phyloP scores from a whole-genome alignment of 2,329 filamentous ascomycete species.

The Aspergillus costaricaensis region DNA sequence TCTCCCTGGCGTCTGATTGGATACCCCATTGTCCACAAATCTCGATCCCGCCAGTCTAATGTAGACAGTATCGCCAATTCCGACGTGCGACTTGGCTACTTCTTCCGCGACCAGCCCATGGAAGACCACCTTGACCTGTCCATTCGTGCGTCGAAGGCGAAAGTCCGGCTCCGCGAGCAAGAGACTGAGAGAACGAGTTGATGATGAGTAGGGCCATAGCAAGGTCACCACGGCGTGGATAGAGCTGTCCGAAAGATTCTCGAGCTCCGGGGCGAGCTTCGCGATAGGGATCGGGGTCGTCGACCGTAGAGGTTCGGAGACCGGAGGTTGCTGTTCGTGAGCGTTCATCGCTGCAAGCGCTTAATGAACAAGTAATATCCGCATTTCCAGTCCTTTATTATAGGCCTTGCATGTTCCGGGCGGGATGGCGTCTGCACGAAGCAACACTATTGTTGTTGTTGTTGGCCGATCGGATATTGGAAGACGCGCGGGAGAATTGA shows the following conservation, averaged over 20 bases:
- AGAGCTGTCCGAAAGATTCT: slow-evolving; percentile 29
- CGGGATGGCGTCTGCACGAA: neutral
- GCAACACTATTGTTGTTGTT: neutral
- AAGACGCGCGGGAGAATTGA: slow-evolving; percentile 4
- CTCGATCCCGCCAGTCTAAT: slow-evolving; percentile 69
- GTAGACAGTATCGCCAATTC: slow-evolving; percentile 75
- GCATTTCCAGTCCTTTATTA: slow-evolving; percentile 13
- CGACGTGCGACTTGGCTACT: slow-evolving; percentile 66
- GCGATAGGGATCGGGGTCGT: slow-evolving; percentile 42
- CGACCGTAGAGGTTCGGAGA: slow-evolving; percentile 26
- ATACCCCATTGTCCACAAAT: slow-evolving; percentile 60
- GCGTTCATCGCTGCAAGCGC: slow-evolving; percentile 33
- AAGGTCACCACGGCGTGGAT: slow-evolving; percentile 77
- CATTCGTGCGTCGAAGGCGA: slow-evolving; percentile 71
- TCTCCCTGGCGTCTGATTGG: slow-evolving; percentile 56
- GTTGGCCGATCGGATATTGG: neutral
- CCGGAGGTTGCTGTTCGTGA: slow-evolving; percentile 22
- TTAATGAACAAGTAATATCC: slow-evolving; percentile 14
- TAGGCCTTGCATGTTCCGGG: slow-evolving; percentile 7
- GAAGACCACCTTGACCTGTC: slow-evolving; percentile 80
- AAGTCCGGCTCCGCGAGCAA: slow-evolving; percentile 84
- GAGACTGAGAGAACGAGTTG: slow-evolving; percentile 72
- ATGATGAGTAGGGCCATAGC: slow-evolving; percentile 86
- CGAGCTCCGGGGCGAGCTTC: slow-evolving; percentile 41
- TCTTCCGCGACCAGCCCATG: slow-evolving; percentile 68